These are phyloP conservation scores for Claviceps purpurea DNA, from an alignment of 2,329 filamentous ascomycete genomes.

Conservation along the genomic window DNA sequence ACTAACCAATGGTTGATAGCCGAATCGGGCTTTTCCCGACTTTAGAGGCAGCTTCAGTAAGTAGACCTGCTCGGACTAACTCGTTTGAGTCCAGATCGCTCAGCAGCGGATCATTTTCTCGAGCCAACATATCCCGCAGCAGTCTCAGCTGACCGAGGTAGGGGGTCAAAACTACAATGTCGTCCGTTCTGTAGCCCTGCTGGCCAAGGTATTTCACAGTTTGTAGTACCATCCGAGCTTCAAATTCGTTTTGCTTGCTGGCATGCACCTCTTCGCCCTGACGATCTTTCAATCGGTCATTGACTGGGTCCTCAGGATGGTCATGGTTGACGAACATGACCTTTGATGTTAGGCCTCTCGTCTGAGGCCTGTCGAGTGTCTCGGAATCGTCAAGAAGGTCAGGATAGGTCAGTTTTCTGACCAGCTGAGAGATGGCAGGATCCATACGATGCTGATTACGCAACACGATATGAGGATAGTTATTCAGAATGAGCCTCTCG, in stretches of 20 bases:
- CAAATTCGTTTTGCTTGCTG: constrained; percentile 46
- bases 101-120: constrained; percentile 49
- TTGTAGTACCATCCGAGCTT: constrained; percentile 52
- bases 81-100: constrained; percentile 57
- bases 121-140: constrained; percentile 36
- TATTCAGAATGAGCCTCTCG: constrained; percentile 49
- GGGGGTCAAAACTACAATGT: constrained; percentile 57
- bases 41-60: constrained; percentile 38
- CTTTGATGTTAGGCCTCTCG: constrained; percentile 36
- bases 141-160: constrained; percentile 57
- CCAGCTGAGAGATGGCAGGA: constrained; percentile 48
- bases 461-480: constrained; percentile 39
- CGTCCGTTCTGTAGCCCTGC: constrained; percentile 52
- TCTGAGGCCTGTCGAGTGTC: constrained; percentile 30
- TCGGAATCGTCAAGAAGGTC: constrained; percentile 40
- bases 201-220: constrained; percentile 55
- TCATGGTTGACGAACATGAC: constrained; percentile 57
- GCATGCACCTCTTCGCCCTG: constrained; percentile 32
- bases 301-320: constrained; percentile 32
- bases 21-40: constrained; percentile 38
- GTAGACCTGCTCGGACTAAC: constrained; percentile 42
- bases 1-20: constrained; percentile 54
- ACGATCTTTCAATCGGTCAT: constrained; percentile 28
- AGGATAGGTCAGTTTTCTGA: constrained; percentile 49
- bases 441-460: constrained; percentile 54